Evolutionary conservation across 2,329 filamentous ascomycete genomes (phyloP), one percentile per base, ranked within the genome.

Genomic region (Trichoderma koningiopsis): DNA sequence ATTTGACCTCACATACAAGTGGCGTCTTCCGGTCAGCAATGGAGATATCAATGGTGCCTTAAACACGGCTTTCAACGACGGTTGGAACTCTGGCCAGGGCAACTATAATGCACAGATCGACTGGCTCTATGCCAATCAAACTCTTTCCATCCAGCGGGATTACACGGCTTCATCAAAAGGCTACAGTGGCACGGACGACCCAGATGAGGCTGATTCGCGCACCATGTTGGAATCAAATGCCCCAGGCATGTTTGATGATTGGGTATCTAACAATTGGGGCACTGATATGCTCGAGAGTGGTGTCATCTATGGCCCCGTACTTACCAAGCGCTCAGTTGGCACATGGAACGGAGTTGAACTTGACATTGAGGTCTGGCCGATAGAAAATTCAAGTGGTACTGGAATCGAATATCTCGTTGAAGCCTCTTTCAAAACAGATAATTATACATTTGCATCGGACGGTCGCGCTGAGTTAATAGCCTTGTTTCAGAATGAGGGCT

Each of bases 351-450:
- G 63, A 2, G 37, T 49, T 13, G 53, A 66, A 7, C 53, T 66
- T 4, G 63, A 66, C n/a, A 66, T 66, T 7, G 63, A 66, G 22
- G 53, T 58, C n/a, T 66, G 63, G 63, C 63, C 63, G 6, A 66
- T 66, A 2, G 53, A 66, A 22, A 66, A 49, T 7, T 47, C 63
- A 0, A 49, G 37, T 16, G 53, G 63, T n/a, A 66, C 53, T n/a
- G 63, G 63, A 19, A 58, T 66, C n/a, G 53, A 57, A 10, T 66
- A 66, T 4, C 22, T 66, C 4, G 63, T 66, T 49, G 63, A 66
- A 8, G 53, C 63, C 6, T 66, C 63, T 4, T 66, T 66, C 13
- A 66, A 66, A 13, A 66, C 63, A 3, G 19, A 14, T 3, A 56
- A 66, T 13, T 35, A 13, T 0, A 56, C 56, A 5, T 58, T 56